Conservation (phyloP, 2,329 filamentous ascomycete genomes). For the Beauveria varroae region DNA sequence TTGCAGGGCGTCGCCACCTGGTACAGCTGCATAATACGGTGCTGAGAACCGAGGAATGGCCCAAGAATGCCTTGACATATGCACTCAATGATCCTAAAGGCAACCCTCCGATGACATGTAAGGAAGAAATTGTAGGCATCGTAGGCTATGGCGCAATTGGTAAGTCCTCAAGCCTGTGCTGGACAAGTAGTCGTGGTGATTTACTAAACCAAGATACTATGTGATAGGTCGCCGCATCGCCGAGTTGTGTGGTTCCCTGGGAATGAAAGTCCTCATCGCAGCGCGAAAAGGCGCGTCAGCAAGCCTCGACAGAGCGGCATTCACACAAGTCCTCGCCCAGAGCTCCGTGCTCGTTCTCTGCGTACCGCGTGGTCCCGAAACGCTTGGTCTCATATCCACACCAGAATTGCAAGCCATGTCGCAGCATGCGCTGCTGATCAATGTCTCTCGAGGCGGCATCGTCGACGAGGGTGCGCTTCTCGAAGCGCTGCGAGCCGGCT, state of each 20-base stretch:
- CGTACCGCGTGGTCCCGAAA: constrained; percentile 17
- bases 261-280: constrained; percentile 19
- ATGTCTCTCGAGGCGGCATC: constrained; percentile 26
- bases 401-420: constrained; percentile 15
- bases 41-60: constrained; percentile 11
- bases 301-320: constrained; percentile 11
- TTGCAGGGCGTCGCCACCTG: constrained; percentile 35
- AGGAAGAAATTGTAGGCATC: constrained; percentile 20
- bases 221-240: constrained; percentile 18
- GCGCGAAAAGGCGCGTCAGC: constrained; percentile 14
- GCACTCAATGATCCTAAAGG: constrained; percentile 15
- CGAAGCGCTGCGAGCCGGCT: constrained; percentile 21
- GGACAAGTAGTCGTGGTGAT: neutral
- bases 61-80: constrained; percentile 13
- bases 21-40: constrained; percentile 7
- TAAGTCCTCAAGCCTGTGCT: neutral
- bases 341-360: constrained; percentile 20
- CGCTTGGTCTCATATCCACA: constrained; percentile 15
- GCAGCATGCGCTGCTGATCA: constrained; percentile 19
- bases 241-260: constrained; percentile 16
- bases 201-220: neutral
- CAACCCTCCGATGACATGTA: constrained; percentile 20
- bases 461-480: constrained; percentile 28
- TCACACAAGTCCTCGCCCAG: constrained; percentile 16
- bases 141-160: constrained; percentile 19